Percentiles rank a stretch among this genome's conserved stretches.
phyloP scores from a whole-genome alignment of 129 eudicot species.

The Lonicera japonica region DNA sequence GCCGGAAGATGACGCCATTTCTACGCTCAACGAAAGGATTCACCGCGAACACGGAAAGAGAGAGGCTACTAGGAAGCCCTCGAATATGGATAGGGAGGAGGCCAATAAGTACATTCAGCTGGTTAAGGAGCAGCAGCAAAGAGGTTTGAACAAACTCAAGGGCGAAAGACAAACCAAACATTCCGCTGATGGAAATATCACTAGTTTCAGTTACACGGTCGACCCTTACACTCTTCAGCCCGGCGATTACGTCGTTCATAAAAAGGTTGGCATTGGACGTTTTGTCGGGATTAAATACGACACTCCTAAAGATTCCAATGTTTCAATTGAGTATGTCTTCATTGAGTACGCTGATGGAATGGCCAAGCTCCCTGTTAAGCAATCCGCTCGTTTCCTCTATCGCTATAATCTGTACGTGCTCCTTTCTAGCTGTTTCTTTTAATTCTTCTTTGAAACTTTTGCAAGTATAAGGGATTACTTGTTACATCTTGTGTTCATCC shows the following conservation, averaged over 20 bases:
- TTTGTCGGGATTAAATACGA: conserved; percentile 77
- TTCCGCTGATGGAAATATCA: too few relatives aligned
- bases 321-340: conserved; percentile 74
- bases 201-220: conserved; percentile 62
- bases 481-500: too few relatives aligned
- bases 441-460: too few relatives aligned
- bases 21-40: conserved; percentile 54
- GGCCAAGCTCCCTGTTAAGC: conserved; percentile 89
- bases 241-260: conserved; percentile 95
- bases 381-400: conserved; percentile 79
- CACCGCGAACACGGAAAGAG: conserved; percentile 50
- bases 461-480: too few relatives aligned
- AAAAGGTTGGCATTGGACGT: conserved; percentile 83
- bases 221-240: conserved; percentile 73
- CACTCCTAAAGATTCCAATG: conserved; percentile 32
- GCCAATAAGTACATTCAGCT: conserved; percentile 73
- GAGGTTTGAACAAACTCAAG: conserved; percentile 73
- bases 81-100: conserved; percentile 39
- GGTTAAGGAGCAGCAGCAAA: conserved; percentile 80
- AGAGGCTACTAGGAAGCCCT: conserved; percentile 31
- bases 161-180: conserved; percentile 15
- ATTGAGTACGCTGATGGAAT: conserved; percentile 94
- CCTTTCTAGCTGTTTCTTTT: neutral
- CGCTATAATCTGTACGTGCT: conserved; percentile 83
- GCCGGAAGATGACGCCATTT: conserved; percentile 45